Evolutionary conservation across 1,139 yeast species (phyloP), one percentile per base, ranked within the genome.

Genomic region (Nakaseomyces sp.): DNA sequence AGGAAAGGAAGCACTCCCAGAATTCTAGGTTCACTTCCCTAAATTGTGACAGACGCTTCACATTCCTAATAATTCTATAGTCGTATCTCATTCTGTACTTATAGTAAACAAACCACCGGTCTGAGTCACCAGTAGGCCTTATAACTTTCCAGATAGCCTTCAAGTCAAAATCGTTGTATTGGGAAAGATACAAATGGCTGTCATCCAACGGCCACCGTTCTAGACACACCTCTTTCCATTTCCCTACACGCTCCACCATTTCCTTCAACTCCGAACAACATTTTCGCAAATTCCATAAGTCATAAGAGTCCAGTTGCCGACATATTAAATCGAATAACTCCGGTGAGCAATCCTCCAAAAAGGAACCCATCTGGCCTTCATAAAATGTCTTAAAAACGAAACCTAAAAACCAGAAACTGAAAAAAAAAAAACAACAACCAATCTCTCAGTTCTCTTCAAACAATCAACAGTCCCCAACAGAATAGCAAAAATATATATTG

Each of bases 91-190:
- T 49, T 26, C 52, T 43, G 10, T 30, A 45, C 30, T 52, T 38
- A 25, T 42, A 52, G 25, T 48, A 51, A 16, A 50, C 45, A 32
- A 52, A 52, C 56, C 54, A 52, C 25, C 46, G 45, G 8, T 38
- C 25, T 12, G 33, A 35, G 6, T 41, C 45, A 17, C 16, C 22
- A 10, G 43, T 40, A 3, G 26, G 26, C 17, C 18, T 22, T 2
- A 35, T 20, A 4, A 35, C 38, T 22, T 20, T 20, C 38, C 28
- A 22, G 22, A 35, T 20, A 20, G 28, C 28, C n/a, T 35, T 35
- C 6, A 35, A 18, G 22, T 35, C 38, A 20, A 20, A 20, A 5
- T 35, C 28, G 2, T 35, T 22, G 12, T 35, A 22, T 3, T 35
- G 28, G 6, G 26, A 12, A 5, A 35, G 18, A 22, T 20, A 20